Percentiles rank a stretch among this genome's conserved stretches.
phyloP scores from a whole-genome alignment of 1,284 basidiomycete species.

The Ustilago esculenta region DNA sequence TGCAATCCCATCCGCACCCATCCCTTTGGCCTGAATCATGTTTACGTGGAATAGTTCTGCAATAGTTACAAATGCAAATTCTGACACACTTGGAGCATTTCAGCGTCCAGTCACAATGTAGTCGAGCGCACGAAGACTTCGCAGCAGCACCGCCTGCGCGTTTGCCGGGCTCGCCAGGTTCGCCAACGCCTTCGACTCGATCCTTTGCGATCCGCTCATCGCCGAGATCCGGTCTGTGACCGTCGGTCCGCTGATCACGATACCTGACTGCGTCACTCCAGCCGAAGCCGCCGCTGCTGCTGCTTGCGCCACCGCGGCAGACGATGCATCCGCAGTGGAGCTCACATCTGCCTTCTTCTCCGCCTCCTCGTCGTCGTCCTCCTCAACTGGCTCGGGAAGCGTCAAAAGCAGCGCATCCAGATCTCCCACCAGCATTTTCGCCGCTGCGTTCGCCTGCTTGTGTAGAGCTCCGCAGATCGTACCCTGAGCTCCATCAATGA shows the following conservation, averaged over 20 bases:
- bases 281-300: slow-evolving; percentile 21
- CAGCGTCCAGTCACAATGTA: slow-evolving; percentile 56
- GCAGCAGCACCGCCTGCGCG: slow-evolving; percentile 62
- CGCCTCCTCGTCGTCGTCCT: slow-evolving; percentile 44
- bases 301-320: slow-evolving; percentile 21
- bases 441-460: slow-evolving; percentile 57
- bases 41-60: too few relatives aligned
- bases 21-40: too few relatives aligned
- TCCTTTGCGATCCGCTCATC: slow-evolving; percentile 36
- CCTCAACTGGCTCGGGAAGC: slow-evolving; percentile 48
- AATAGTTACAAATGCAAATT: too few relatives aligned
- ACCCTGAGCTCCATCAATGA: slow-evolving; percentile 56
- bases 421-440: slow-evolving; percentile 46
- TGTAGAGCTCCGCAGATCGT: slow-evolving; percentile 58
- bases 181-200: slow-evolving; percentile 59
- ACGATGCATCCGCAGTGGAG: slow-evolving; percentile 8
- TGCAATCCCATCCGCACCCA: too few relatives aligned
- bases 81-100: too few relatives aligned
- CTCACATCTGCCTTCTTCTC: slow-evolving; percentile 15
- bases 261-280: slow-evolving; percentile 30
- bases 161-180: slow-evolving; percentile 61
- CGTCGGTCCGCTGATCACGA: slow-evolving; percentile 39
- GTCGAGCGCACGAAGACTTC: slow-evolving; percentile 63
- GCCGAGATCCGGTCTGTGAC: slow-evolving; percentile 33
- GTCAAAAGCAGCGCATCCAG: slow-evolving; percentile 56